phyloP scores from a whole-genome alignment of 2,329 filamentous ascomycete genomes.

The Neurospora sp. region DNA sequence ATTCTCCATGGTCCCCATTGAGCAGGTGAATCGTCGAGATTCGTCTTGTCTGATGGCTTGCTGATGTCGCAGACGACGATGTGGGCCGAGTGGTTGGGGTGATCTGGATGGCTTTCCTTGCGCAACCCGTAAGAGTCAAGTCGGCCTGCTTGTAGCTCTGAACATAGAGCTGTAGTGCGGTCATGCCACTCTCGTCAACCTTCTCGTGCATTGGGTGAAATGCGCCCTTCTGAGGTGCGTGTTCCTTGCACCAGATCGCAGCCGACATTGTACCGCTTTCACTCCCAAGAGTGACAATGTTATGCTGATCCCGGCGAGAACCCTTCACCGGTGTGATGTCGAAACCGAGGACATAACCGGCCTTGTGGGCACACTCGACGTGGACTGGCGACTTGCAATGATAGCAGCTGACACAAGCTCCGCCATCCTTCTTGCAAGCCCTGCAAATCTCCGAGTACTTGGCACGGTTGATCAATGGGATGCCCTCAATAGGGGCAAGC shows the following conservation, averaged over 20 bases:
- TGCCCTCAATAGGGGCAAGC: constrained; percentile 80
- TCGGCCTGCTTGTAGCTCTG: constrained; percentile 94
- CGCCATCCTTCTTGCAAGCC: constrained; percentile 62
- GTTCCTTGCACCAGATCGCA: constrained; percentile 84
- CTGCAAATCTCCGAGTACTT: constrained; percentile 74
- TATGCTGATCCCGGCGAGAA: constrained; percentile 71
- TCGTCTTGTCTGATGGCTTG: constrained; percentile 29
- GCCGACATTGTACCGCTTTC: constrained; percentile 81
- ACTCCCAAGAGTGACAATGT: constrained; percentile 68
- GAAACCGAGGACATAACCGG: constrained; percentile 77
- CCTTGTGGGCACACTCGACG: constrained; percentile 80
- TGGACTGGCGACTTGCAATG: constrained; percentile 66
- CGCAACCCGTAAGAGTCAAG: constrained; percentile 78
- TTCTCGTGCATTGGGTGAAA: constrained; percentile 73
- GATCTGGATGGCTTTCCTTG: constrained; percentile 79
- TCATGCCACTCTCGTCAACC: constrained; percentile 61
- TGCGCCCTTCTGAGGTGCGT: constrained; percentile 60
- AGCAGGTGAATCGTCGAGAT: constrained; percentile 38
- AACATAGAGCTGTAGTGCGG: constrained; percentile 76
- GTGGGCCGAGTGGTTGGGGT: constrained; percentile 35
- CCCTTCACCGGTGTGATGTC: constrained; percentile 85
- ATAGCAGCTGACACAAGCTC: constrained; percentile 79
- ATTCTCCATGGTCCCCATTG: constrained; percentile 21
- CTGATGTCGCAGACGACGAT: constrained; percentile 1
- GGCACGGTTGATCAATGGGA: constrained; percentile 66